phyloP scores from a whole-genome alignment of 2,329 filamentous ascomycete species.

The Pseudogymnoascus sp. region DNA sequence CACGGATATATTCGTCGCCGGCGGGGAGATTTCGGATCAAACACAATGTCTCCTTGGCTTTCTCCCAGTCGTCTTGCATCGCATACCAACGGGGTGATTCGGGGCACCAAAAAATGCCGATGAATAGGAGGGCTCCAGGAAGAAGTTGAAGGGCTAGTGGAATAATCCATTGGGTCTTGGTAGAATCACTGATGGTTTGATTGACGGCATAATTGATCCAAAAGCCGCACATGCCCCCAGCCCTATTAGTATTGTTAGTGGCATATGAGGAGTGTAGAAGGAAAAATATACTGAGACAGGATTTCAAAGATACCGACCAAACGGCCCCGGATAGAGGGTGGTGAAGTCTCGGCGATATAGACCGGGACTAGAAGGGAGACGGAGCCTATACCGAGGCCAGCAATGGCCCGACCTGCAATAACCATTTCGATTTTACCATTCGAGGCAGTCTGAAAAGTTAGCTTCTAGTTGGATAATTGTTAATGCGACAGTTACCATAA shows the following conservation, averaged over 20 bases:
- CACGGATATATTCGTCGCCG: constrained; percentile 36
- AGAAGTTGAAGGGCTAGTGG: constrained; percentile 36
- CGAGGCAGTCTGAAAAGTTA: constrained; percentile 27
- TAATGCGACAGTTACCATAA: constrained; percentile 12
- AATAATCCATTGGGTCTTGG: constrained; percentile 33
- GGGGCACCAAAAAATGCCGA: constrained; percentile 21
- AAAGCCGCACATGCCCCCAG: constrained; percentile 25
- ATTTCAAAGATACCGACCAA: constrained; percentile 40
- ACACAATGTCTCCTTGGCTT: constrained; percentile 33
- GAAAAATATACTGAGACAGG: constrained; percentile 35
- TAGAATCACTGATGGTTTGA: constrained; percentile 26
- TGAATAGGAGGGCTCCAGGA: constrained; percentile 25
- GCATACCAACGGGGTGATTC: constrained; percentile 26
- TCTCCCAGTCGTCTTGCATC: constrained; percentile 21
- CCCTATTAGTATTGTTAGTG: constrained; percentile 31
- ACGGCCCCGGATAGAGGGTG: constrained; percentile 38
- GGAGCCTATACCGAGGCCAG: constrained; percentile 52
- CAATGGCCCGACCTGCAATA: constrained; percentile 49
- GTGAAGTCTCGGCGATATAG: constrained; percentile 29
- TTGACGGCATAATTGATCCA: constrained; percentile 36
- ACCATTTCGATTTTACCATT: constrained; percentile 24
- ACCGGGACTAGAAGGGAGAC: constrained; percentile 34
- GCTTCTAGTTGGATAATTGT: not conserved
- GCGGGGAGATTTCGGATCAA: constrained; percentile 37
- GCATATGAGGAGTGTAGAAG: constrained; percentile 29